Evolutionary conservation across 257 asterid genomes (phyloP), one percentile per base, ranked within the genome.

Genomic region (Nicotiana paniculata): DNA sequence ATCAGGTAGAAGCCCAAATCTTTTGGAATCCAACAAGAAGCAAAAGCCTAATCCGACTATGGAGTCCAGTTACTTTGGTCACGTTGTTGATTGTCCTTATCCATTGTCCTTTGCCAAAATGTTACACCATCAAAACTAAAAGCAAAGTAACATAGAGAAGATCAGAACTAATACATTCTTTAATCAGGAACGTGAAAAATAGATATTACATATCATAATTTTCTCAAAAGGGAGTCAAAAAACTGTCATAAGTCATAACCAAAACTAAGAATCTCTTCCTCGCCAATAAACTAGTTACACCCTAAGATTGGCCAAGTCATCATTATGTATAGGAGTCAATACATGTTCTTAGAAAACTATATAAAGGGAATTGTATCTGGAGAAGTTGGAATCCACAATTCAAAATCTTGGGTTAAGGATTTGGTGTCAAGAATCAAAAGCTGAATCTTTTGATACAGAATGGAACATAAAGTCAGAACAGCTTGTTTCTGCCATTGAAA

Each of bases 381-480:
- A 61, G 17, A 3, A 21, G 68, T 30, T 30, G 72, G 21, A 64
- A 66, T 32, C 75, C 35, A 66, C 15, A 1, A 66, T 6, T 66
- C 24, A 65, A 15, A 65, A 65, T 15, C 46, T 70, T 70, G 30
- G n/a, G 59, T 43, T 70, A 70, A 70, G 57, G n/a, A 70, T 70
- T 65, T 13, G 16, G 43, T 66, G 39, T 72, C 79, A 72, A 48
- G 79, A 24, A 72, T 72, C 61, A 72, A 72, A 72, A 72, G 21
- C 13, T 72, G 59, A 48, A 46, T 43, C 79, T 58, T 72, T 72
- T 48, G 77, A 5, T 43, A 43, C 11, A 43, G 57, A 53, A 53
- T 53, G 17, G 39, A 72, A 13, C 59, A 46, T 83, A 77, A 91
- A 87, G 57, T 86, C 87, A 72, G 93, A 89, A 88, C 95, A 92